Evolutionary conservation across 169 alveolate species (phyloP).

Genomic region (Plasmodium vinckei): DNA sequence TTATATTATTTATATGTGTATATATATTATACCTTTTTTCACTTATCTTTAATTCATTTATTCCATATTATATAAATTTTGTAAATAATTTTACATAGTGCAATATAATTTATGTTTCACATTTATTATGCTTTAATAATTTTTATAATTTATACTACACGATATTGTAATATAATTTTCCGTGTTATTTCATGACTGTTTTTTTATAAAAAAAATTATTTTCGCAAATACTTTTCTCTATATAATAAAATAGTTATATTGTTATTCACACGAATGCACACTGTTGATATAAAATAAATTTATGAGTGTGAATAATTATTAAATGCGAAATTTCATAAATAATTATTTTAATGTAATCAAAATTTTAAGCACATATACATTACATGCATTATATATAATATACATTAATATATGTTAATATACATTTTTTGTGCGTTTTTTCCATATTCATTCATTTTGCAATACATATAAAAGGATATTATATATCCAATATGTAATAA

Average conservation of each 20-base stretch:
- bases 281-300: background rate
- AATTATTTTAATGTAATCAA: background rate
- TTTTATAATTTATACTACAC: no score
- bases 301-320: constrained; percentile 5
- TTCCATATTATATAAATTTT: background rate
- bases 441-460: background rate
- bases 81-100: no score
- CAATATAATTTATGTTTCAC: no score
- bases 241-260: no score
- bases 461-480: background rate
- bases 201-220: no score
- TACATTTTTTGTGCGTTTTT: background rate
- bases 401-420: background rate
- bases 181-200: no score
- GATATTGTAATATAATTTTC: no score
- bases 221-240: no score
- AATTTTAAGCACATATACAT: background rate
- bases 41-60: background rate
- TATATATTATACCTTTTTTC: no score
- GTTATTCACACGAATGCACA: background rate
- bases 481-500: background rate
- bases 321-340: constrained; percentile 8
- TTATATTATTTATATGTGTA: no score
- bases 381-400: no score
- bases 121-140: no score